phyloP scores from a whole-genome alignment of 768 basidiomycete species.

The Agrocybe chaxingu region DNA sequence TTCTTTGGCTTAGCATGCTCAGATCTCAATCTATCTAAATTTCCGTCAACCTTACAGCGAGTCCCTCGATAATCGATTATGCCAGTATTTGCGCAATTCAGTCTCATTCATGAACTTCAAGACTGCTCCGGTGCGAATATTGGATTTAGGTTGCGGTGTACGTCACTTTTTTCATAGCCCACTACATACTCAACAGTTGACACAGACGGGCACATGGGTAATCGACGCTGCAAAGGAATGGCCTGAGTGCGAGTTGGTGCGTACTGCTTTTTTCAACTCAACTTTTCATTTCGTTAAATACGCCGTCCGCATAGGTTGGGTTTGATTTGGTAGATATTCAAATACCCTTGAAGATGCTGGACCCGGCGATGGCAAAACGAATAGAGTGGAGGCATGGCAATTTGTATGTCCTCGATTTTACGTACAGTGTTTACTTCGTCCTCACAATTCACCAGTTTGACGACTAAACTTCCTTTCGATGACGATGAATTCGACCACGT shows the following conservation, averaged over 20 bases:
- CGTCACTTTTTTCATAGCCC: slow-evolving; percentile 20
- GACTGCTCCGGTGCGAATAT: slow-evolving; percentile 47
- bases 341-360: slow-evolving; percentile 51
- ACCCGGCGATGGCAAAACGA: slow-evolving; percentile 48
- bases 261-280: slow-evolving; percentile 16
- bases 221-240: slow-evolving; percentile 72
- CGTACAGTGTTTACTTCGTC: not conserved
- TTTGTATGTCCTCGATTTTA: slow-evolving; percentile 43
- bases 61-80: slow-evolving; percentile 49
- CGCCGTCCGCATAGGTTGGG: slow-evolving; percentile 49
- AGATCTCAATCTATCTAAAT: not conserved
- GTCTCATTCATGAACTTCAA: slow-evolving; percentile 59
- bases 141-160: slow-evolving; percentile 78
- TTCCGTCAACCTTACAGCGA: slow-evolving; percentile 35
- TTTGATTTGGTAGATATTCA: slow-evolving; percentile 79
- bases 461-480: slow-evolving; percentile 74
- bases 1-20: not conserved
- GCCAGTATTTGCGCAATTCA: slow-evolving; percentile 47
- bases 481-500: slow-evolving; percentile 83
- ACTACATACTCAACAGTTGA: not conserved
- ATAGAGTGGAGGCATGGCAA: slow-evolving; percentile 77
- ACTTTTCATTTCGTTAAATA: not conserved
- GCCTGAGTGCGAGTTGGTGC: slow-evolving; percentile 61
- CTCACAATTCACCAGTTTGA: slow-evolving; percentile 44
- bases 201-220: slow-evolving; percentile 66